These are phyloP conservation scores for Pascua guehoae DNA, from an alignment of 1,284 basidiomycete species.

Conservation along the genomic window DNA sequence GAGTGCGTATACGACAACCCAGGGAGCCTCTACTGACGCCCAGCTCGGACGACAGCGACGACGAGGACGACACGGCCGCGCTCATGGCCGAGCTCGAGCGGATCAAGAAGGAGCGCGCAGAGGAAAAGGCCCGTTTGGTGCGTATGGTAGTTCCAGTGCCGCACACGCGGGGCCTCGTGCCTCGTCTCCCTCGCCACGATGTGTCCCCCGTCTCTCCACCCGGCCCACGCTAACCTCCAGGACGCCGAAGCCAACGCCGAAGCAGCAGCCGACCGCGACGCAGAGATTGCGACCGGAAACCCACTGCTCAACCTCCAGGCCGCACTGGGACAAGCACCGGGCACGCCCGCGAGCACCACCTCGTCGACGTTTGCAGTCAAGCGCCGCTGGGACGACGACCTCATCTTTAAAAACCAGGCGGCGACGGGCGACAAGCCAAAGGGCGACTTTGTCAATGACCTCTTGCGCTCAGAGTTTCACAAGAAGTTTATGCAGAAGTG, in stretches of 20 bases:
- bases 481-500: conserved; percentile 50
- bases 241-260: conserved; percentile 69
- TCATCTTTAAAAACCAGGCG: conserved; percentile 97
- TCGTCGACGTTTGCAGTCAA: conserved; percentile 72
- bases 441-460: conserved; percentile 86
- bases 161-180: no score
- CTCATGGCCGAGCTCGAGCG: conserved; percentile 88
- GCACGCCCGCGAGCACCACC: conserved; percentile 39
- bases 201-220: no score
- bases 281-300: conserved; percentile 77
- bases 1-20: conserved; percentile 1
- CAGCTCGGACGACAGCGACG: conserved; percentile 54
- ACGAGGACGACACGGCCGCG: conserved; percentile 89
- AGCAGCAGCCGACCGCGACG: conserved; percentile 66
- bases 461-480: conserved; percentile 87
- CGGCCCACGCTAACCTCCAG: conserved; percentile 30
- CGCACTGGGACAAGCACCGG: conserved; percentile 68
- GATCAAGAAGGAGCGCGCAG: conserved; percentile 89
- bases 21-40: no score
- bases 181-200: no score
- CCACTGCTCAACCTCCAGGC: conserved; percentile 83
- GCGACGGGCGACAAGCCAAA: conserved; percentile 61
- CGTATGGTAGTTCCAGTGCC: no score
- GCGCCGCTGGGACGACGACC: conserved; percentile 89
- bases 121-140: conserved; percentile 72